These are phyloP conservation scores for Nephelium lappaceum DNA, from an alignment of 345 rosid species.

Conservation along the genomic window DNA sequence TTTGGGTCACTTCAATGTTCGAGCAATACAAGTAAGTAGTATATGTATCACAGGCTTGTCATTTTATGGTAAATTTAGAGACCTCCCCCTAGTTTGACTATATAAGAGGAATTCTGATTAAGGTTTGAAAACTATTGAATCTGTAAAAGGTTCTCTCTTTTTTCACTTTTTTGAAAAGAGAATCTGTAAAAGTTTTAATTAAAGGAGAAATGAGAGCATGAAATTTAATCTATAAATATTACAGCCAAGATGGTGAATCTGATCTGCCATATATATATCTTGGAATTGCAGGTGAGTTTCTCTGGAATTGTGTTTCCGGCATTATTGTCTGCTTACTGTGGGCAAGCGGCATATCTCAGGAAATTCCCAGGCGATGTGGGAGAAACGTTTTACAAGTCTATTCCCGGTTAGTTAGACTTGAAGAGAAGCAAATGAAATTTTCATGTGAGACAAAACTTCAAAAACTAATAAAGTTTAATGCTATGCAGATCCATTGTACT, in stretches of 20 bases:
- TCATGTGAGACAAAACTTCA: not conserved
- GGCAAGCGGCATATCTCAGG: constrained; percentile 67
- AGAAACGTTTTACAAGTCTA: constrained; percentile 62
- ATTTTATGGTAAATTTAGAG: too few species aligned
- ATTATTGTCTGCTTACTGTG: constrained; percentile 42
- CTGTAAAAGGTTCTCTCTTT: too few species aligned
- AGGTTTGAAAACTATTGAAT: too few species aligned
- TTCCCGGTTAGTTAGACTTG: constrained; percentile 56
- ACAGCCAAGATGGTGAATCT: not conserved
- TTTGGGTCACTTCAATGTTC: constrained; percentile 80
- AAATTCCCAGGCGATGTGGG: constrained; percentile 38
- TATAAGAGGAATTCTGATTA: too few species aligned
- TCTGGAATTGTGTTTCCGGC: constrained; percentile 50
- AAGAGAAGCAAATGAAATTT: not conserved
- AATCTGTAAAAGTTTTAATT: too few species aligned
- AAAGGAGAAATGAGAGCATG: too few species aligned
- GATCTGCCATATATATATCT: not conserved
- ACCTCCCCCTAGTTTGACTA: too few species aligned
- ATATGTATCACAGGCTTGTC: too few species aligned
- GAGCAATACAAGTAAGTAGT: constrained; percentile 60
- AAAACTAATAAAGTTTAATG: not conserved
- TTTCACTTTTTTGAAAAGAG: too few species aligned
- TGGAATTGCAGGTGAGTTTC: constrained; percentile 64
- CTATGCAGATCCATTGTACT: constrained; percentile 57
- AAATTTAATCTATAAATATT: too few species aligned